Percentiles rank a stretch among this genome's conserved stretches.
Conservation (phyloP, 305 asterid genomes). For the Solanum hybrid region DNA sequence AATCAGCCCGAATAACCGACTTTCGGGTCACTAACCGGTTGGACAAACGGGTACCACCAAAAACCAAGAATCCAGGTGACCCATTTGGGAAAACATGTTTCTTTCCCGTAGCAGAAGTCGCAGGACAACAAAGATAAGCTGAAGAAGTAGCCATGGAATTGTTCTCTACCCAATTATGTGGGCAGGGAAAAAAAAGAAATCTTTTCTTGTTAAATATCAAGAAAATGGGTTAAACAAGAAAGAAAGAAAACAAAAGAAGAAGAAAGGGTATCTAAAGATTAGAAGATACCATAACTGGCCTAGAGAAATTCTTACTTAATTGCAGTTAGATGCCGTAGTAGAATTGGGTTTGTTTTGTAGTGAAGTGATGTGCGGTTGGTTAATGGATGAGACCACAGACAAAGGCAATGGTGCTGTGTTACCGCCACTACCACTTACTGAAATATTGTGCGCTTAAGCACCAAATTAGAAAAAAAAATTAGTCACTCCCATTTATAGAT, state of each 20-base stretch:
- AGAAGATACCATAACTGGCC: slow-evolving; percentile 15
- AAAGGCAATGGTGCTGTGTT: background rate
- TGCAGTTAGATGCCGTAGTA: background rate
- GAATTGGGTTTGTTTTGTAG: background rate
- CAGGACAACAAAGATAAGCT: slow-evolving; percentile 43
- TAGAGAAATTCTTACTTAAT: background rate
- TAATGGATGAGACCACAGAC: background rate
- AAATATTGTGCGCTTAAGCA: background rate
- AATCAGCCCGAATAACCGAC: slow-evolving; percentile 53
- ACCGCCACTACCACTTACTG: slow-evolving; percentile 11
- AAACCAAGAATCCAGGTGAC: slow-evolving; percentile 19
- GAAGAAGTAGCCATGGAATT: slow-evolving; percentile 32
- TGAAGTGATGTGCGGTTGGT: background rate
- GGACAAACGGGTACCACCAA: slow-evolving; percentile 14
- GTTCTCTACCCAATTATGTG: background rate
- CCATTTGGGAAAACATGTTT: slow-evolving; percentile 18
- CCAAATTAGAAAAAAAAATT: too few relatives aligned
- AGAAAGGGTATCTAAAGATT: slow-evolving; percentile 18
- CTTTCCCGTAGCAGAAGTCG: slow-evolving; percentile 26
- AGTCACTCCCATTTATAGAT: background rate
- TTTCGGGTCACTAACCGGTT: slow-evolving; percentile 33
- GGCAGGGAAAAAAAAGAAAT: background rate
- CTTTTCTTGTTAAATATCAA: background rate
- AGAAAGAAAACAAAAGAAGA: background rate
- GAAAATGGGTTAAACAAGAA: background rate